Conservation (phyloP, 192 early-diverging fungal species). For the Coemansia sp. region DNA sequence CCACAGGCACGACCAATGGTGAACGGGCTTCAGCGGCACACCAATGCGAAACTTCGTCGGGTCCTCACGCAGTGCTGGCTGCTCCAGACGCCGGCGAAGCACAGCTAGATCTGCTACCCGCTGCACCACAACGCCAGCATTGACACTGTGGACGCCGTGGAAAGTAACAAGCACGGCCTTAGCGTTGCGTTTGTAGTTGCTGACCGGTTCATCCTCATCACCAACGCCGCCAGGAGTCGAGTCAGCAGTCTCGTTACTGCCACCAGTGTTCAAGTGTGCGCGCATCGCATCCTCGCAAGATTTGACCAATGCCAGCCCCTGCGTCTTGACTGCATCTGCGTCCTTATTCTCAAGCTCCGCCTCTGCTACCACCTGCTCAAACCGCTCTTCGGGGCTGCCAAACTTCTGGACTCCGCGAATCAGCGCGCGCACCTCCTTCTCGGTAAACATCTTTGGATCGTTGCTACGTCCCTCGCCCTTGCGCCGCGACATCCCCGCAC, state of each 20-base stretch:
- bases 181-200: conserved; percentile 54
- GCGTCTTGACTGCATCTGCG: conserved; percentile 50
- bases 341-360: conserved; percentile 73
- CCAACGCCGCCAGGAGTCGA: conserved; percentile 22
- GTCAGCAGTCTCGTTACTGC: conserved; percentile 27
- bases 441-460: conserved; percentile 58
- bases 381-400: conserved; percentile 77
- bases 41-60: conserved; percentile 74
- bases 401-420: conserved; percentile 77
- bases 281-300: conserved; percentile 61
- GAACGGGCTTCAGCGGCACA: conserved; percentile 76
- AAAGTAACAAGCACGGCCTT: conserved; percentile 79
- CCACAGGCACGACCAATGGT: conserved; percentile 87
- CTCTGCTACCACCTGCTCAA: conserved; percentile 78
- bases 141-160: conserved; percentile 77
- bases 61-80: conserved; percentile 50
- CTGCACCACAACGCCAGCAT: conserved; percentile 78
- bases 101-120: conserved; percentile 72
- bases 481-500: conserved; percentile 24
- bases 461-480: conserved; percentile 30
- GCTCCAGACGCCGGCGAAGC: conserved; percentile 62
- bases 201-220: conserved; percentile 48
- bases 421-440: conserved; percentile 84
- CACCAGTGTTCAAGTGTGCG: conserved; percentile 29
- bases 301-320: conserved; percentile 50